These are phyloP conservation scores for Rubus parviflorus DNA, from an alignment of 306 rosid species.

Conservation along the genomic window DNA sequence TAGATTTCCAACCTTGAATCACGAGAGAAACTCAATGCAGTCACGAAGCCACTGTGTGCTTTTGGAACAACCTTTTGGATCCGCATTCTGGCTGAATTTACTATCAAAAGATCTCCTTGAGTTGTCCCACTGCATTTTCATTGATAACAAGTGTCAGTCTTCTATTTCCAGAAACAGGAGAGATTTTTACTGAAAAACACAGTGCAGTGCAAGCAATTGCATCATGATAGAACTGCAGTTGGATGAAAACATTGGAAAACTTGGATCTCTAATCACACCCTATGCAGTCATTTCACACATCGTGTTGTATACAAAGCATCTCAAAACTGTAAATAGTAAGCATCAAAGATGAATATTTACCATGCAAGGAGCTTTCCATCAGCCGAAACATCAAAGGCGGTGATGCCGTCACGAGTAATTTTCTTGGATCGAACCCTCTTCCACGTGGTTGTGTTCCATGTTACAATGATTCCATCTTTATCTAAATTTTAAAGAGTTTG, in stretches of 20 bases:
- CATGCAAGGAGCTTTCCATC: constrained; percentile 87
- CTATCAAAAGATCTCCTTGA: constrained; percentile 66
- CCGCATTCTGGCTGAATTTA: constrained; percentile 61
- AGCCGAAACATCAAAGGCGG: constrained; percentile 74
- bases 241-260: not conserved
- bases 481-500: constrained; percentile 37
- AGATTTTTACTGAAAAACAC: not conserved
- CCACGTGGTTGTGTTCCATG: constrained; percentile 86
- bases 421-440: constrained; percentile 60
- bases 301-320: not conserved
- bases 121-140: constrained; percentile 82
- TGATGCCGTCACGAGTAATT: constrained; percentile 60
- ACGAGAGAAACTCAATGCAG: constrained; percentile 75
- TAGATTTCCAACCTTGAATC: constrained; percentile 72
- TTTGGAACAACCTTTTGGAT: constrained; percentile 53
- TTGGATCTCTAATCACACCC: not conserved
- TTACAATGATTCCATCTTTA: constrained; percentile 70
- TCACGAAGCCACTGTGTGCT: constrained; percentile 89
- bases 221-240: not conserved
- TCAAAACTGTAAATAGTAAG: not conserved
- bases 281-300: not conserved
- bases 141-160: constrained; percentile 23
- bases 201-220: not conserved
- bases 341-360: constrained; percentile 41
- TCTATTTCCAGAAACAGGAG: not conserved